These are phyloP conservation scores for Quercus aquifolioides DNA, from an alignment of 306 rosid species.

Conservation along the genomic window DNA sequence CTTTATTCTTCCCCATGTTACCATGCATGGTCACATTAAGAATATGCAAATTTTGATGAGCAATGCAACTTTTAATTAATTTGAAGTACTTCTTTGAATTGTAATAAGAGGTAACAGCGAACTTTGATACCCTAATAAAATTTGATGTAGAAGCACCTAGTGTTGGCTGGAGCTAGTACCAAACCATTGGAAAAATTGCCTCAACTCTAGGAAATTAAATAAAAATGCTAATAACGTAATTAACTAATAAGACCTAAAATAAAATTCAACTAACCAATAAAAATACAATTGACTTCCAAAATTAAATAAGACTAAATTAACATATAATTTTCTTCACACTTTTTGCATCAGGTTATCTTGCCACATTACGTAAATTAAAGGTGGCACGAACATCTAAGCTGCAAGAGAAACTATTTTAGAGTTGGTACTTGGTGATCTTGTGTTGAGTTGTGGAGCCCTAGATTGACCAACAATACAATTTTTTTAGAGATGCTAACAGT, in stretches of 20 bases:
- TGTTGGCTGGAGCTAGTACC: no score
- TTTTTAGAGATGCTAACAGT: neutral
- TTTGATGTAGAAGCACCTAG: no score
- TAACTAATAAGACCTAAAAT: no score
- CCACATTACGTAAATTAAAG: neutral
- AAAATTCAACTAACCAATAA: no score
- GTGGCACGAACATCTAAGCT: neutral
- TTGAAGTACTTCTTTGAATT: neutral
- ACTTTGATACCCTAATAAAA: no score
- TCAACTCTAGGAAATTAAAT: no score
- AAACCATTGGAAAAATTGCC: no score
- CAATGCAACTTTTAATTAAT: neutral
- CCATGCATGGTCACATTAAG: neutral
- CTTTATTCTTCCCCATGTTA: neutral
- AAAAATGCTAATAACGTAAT: no score
- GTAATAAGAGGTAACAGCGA: neutral
- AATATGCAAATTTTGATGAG: neutral
- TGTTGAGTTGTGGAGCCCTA: neutral
- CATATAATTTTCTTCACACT: no score
- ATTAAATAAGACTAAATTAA: no score
- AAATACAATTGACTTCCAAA: no score
- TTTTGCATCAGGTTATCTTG: neutral
- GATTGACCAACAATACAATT: neutral
- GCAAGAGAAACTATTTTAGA: neutral
- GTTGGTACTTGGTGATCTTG: neutral